Evolutionary conservation across 768 basidiomycete species (phyloP).

Genomic region (Cantharellus anzutake): DNA sequence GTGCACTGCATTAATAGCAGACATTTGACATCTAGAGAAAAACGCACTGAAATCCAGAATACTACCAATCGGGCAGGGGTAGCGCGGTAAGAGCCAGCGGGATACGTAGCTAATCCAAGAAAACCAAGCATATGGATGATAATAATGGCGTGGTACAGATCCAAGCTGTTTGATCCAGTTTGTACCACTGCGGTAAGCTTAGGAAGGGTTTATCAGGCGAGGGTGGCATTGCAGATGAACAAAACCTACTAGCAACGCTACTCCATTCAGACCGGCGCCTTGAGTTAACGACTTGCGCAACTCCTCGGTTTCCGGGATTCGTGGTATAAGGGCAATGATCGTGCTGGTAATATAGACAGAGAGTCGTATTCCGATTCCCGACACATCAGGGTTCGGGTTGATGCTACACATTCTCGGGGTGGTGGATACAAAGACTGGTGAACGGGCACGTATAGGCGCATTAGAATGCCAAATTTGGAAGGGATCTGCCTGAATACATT

Average conservation of each 20-base stretch:
- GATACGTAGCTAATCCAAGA: conserved; percentile 2
- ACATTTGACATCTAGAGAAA: neutral
- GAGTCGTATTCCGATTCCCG: neutral
- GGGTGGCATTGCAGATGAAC: neutral
- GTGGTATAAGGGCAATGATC: neutral
- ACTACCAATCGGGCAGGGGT: neutral
- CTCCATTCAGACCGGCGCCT: neutral
- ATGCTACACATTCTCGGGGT: neutral
- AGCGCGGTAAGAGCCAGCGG: conserved; percentile 3
- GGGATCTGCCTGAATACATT: too few species aligned
- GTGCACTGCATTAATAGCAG: neutral
- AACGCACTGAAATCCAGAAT: neutral
- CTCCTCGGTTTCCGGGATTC: neutral
- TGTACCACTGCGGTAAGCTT: neutral
- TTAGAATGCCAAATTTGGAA: too few species aligned
- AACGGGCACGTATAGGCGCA: too few species aligned
- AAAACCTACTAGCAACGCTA: neutral
- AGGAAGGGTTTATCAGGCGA: neutral
- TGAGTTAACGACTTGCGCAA: neutral
- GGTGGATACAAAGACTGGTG: too few species aligned
- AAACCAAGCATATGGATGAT: conserved; percentile 4
- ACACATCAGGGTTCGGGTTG: neutral
- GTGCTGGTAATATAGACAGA: neutral
- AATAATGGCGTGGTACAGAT: conserved; percentile 5
- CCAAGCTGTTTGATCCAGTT: neutral